Evolutionary conservation across 1,139 yeast genomes (phyloP).

Genomic region (Eremothecium cymbalariae): DNA sequence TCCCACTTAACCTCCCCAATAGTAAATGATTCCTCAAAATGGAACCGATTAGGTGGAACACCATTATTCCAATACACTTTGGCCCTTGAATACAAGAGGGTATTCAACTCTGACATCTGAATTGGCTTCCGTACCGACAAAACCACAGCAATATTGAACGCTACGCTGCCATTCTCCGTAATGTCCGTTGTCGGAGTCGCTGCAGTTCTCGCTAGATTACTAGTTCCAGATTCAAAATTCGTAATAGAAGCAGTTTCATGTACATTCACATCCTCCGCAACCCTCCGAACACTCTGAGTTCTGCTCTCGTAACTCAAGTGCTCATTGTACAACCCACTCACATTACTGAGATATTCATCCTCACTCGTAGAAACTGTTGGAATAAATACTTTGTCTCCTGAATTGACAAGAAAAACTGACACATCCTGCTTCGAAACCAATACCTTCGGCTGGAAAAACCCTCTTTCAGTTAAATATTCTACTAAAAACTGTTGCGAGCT

Average conservation of each 20-base stretch:
- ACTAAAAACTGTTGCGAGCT: constrained; percentile 12
- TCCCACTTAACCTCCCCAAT: constrained; percentile 45
- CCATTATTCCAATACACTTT: constrained; percentile 49
- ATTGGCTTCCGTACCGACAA: constrained; percentile 26
- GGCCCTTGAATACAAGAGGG: constrained; percentile 30
- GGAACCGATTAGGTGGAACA: constrained; percentile 40
- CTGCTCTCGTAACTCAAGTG: constrained; percentile 6
- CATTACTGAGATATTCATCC: constrained; percentile 28
- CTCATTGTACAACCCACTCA: constrained; percentile 15
- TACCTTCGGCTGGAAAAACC: constrained; percentile 21
- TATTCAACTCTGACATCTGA: constrained; percentile 22
- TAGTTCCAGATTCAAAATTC: neutral
- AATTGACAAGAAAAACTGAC: constrained; percentile 24
- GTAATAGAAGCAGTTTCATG: neutral
- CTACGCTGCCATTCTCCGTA: constrained; percentile 44
- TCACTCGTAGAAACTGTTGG: constrained; percentile 28
- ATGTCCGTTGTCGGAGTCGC: constrained; percentile 8
- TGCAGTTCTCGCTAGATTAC: constrained; percentile 3
- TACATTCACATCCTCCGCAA: neutral
- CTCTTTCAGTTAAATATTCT: constrained; percentile 24
- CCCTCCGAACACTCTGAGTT: constrained; percentile 5
- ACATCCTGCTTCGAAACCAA: constrained; percentile 16
- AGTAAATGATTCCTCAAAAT: constrained; percentile 41
- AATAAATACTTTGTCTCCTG: constrained; percentile 28
- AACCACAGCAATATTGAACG: constrained; percentile 27